phyloP scores from a whole-genome alignment of 495 filamentous ascomycete genomes.

The Entonaema liquescens region DNA sequence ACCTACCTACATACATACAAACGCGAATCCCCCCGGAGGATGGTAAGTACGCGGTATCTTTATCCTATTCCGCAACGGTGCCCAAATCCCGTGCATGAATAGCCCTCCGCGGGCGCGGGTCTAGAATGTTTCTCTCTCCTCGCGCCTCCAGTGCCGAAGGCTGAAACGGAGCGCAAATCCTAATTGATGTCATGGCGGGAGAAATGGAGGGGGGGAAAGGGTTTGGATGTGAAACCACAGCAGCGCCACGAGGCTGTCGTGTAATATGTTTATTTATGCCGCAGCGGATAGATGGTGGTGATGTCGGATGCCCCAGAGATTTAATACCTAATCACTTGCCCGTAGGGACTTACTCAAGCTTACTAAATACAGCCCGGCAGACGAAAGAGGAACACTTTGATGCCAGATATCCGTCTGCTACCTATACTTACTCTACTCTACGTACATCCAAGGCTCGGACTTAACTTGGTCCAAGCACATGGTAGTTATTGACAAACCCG shows the following conservation, averaged over 20 bases:
- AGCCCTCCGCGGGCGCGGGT: background rate
- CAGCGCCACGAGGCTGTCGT: slow-evolving; percentile 27
- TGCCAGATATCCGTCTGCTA: background rate
- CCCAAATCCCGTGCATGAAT: background rate
- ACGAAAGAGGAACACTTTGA: background rate
- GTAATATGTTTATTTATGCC: slow-evolving; percentile 42
- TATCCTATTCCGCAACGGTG: background rate
- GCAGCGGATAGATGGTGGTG: slow-evolving; percentile 15
- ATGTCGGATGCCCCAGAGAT: background rate
- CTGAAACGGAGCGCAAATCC: slow-evolving; percentile 30
- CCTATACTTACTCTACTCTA: background rate
- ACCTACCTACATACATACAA: background rate
- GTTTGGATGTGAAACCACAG: slow-evolving; percentile 2
- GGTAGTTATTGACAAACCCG: background rate
- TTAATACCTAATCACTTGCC: background rate
- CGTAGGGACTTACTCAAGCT: slow-evolving; percentile 1
- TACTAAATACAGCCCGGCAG: slow-evolving; percentile 10
- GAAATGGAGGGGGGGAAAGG: slow-evolving; percentile 3
- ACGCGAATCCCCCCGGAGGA: background rate
- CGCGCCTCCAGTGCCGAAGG: slow-evolving; percentile 20
- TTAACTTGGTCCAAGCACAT: background rate
- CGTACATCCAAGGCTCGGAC: background rate
- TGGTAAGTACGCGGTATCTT: slow-evolving; percentile 8
- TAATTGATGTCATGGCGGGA: slow-evolving; percentile 18
- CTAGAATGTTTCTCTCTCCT: background rate